Base-by-base conservation (phyloP, 495 filamentous ascomycete genomes). In the Aspergillus conjunctus region DNA sequence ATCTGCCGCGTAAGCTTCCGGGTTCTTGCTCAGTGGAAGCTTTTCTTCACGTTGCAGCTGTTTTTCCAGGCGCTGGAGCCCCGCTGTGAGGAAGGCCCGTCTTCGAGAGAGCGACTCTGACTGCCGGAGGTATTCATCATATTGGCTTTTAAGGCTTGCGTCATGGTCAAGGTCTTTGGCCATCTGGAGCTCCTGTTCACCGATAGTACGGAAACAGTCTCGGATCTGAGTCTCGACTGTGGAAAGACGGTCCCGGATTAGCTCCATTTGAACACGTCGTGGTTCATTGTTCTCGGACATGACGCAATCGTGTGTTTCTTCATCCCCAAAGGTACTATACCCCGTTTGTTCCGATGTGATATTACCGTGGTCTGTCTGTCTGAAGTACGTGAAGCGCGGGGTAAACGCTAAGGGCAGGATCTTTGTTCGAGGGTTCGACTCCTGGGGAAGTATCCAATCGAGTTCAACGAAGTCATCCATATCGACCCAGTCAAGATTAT, bases 391-490 rank as follows among this genome's bases (percentile, higher is more conserved):
- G 66, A 98, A 93, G 0, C 93, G 86, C 32, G 94, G 95, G 11
- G 94, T 90, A 65, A 87, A 98, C 1, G 89, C 95, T 9, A 98
- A 79, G 1, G 94, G 94, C 56, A 98, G 78, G 51, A 98, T 97
- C 66, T 91, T 91, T 1, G 93, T 97, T 56, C 94, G 88, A 20
- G 95, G 94, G 60, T 96, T 93, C 26, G 90, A 88, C 66, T 94
- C 90, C 26, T 90, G 90, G 0, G 94, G 93, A 17, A 97, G 77
- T 58, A 96, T 90, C 92, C 93, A 97, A 69, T 97, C 94, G 10
- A 98, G 80, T 71, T 98, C 94, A 26, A 98, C 91, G 76, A 98
- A 98, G 70, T 98, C 94, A 73, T 98, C 94, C 92, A 98, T 97
- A 70, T 98, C 94, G 67, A 98, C 89, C 94, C 94, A 98, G 54